phyloP scores from a whole-genome alignment of 1,284 basidiomycete species.

The Sanguinoderma infundibulare region DNA sequence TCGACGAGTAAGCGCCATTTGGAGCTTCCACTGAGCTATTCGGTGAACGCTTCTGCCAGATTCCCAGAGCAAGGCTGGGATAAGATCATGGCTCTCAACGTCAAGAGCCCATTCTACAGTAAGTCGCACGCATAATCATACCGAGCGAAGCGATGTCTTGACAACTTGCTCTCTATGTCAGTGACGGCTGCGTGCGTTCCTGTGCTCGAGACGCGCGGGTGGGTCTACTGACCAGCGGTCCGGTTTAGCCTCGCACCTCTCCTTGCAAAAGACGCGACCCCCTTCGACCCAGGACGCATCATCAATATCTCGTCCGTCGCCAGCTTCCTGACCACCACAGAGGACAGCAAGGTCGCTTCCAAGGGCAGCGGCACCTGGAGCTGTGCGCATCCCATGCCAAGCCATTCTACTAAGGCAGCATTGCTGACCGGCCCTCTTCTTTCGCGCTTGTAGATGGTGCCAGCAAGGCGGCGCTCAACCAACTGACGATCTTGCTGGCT shows the following conservation, averaged over 20 bases:
- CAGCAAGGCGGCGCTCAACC: slow-evolving; percentile 85
- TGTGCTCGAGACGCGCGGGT: not conserved
- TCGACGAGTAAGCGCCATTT: slow-evolving; percentile 46
- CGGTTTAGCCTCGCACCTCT: slow-evolving; percentile 58
- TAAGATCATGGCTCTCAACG: slow-evolving; percentile 75
- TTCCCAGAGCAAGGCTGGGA: slow-evolving; percentile 90
- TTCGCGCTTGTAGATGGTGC: slow-evolving; percentile 59
- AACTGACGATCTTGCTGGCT: slow-evolving; percentile 79
- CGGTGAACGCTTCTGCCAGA: slow-evolving; percentile 19
- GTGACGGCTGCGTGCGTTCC: slow-evolving; percentile 68
- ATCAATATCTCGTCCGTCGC: slow-evolving; percentile 85
- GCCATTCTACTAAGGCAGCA: not conserved
- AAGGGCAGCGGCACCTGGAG: slow-evolving; percentile 78
- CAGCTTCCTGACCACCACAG: slow-evolving; percentile 57
- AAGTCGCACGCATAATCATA: slow-evolving; percentile 29
- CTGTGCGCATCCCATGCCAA: slow-evolving; percentile 54
- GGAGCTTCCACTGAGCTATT: no score
- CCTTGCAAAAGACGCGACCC: slow-evolving; percentile 69
- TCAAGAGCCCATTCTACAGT: slow-evolving; percentile 85
- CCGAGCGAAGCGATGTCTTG: not conserved
- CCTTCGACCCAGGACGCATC: slow-evolving; percentile 72
- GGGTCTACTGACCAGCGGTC: not conserved
- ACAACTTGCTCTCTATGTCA: slow-evolving; percentile 29
- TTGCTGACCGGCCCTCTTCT: not conserved
- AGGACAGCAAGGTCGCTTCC: slow-evolving; percentile 54